Base-by-base conservation (phyloP, 495 filamentous ascomycete species). In the Daldinia concentrica region DNA sequence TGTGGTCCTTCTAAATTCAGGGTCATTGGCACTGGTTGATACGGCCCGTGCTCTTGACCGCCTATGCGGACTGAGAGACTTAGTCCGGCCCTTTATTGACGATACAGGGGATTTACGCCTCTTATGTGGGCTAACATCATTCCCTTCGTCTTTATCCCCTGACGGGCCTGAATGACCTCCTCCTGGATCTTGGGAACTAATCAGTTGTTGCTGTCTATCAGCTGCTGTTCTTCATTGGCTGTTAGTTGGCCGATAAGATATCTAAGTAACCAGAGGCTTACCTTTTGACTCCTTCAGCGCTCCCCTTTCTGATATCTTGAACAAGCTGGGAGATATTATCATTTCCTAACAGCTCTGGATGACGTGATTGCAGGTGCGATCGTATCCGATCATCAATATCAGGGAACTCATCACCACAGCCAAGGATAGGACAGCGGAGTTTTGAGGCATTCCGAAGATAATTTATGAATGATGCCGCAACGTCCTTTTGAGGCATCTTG, bases 1-100 rank as follows among this genome's bases (percentile, higher is more conserved):
- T 1, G 71, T 29, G 24, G 41, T 62, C 5, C 79, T 72, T 39
- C 74, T 67, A 43, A 79, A 82, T 24, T 83, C 81, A 9, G 69
- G 74, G 59, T 67, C 75, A 32, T 74, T 71, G 4, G 68, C 62
- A 24, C 32, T 55, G 26, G 45, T 45, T 43, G 57, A 54, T n/a
- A 32, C 61, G n/a, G 57, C 55, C 41, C 69, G 71, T 26, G 74
- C 71, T 43, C 74, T 73, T 34, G 76, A 76, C 50, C 76, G 61
- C 41, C 66, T 78, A 1, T 39, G 56, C 0, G 71, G 68, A 15
- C 76, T 76, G 19, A 22, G 32, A 36, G 76, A 76, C 48, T 58
- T 68, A 17, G 68, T 27, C 29, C 60, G 66, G 2, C 39, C 29
- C 37, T 29, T 60, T 19, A 66, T 68, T 37, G 48, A 72, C 3